Conservation (phyloP, 2,329 filamentous ascomycete genomes). For the Trichophyton equinum region DNA sequence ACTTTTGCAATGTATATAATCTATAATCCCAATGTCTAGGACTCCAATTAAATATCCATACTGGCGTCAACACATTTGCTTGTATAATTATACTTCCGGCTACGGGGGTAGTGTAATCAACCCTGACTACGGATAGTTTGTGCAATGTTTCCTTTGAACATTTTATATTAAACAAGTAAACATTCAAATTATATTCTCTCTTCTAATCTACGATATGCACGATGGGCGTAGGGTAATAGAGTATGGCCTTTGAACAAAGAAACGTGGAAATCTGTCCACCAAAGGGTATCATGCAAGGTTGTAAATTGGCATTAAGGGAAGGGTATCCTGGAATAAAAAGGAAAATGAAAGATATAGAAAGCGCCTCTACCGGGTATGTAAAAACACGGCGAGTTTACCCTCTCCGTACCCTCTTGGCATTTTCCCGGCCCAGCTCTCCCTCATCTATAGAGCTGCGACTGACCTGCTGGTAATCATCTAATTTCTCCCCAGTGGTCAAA, state of each 20-base stretch:
- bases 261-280: background rate
- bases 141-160: too few species aligned
- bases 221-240: background rate
- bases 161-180: too few species aligned
- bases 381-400: background rate
- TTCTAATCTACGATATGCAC: background rate
- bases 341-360: background rate
- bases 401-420: background rate
- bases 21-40: background rate
- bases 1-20: slow-evolving; percentile 1
- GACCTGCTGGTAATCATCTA: slow-evolving; percentile 24
- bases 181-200: background rate
- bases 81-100: background rate
- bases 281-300: background rate
- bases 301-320: background rate
- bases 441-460: slow-evolving; percentile 11
- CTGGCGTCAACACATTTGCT: background rate
- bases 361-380: background rate
- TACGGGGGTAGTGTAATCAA: too few species aligned
- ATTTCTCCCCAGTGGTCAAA: slow-evolving; percentile 20
- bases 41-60: background rate
- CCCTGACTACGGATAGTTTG: too few species aligned
- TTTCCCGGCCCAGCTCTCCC: background rate
- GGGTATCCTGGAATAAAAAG: background rate
- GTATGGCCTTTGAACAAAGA: background rate